Percentiles rank a stretch among this genome's conserved stretches.
Conservation (phyloP, 2,329 filamentous ascomycete species). For the Chaetomiaceae sp. region DNA sequence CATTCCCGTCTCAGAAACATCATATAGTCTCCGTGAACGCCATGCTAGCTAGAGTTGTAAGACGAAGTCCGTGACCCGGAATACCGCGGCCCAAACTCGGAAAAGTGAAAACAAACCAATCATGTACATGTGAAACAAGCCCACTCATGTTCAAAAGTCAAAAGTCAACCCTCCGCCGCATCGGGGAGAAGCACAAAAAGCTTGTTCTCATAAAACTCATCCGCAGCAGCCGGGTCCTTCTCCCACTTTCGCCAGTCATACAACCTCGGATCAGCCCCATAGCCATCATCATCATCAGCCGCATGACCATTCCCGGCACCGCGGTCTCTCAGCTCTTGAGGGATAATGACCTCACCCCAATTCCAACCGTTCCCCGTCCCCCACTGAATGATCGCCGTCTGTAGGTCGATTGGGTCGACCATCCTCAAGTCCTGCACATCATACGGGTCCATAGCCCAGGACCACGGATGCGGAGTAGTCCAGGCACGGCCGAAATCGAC, state of each 20-base stretch:
- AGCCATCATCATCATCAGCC: not conserved
- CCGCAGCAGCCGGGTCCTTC: not conserved
- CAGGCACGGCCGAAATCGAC: constrained; percentile 11
- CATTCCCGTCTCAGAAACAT: too few relatives aligned
- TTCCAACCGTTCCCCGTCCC: not conserved
- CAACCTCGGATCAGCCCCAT: not conserved
- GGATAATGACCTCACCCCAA: not conserved
- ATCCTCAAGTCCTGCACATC: not conserved
- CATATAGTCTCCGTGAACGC: too few relatives aligned
- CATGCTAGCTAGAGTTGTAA: too few relatives aligned
- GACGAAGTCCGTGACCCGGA: too few relatives aligned
- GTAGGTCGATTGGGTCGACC: not conserved
- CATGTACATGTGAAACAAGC: too few relatives aligned
- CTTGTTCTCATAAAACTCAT: not conserved
- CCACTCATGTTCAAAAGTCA: too few relatives aligned
- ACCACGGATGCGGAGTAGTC: constrained; percentile 5
- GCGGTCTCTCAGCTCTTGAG: not conserved
- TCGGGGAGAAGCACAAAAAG: too few relatives aligned
- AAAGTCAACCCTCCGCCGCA: too few relatives aligned
- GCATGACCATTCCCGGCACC: not conserved
- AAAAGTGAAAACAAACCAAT: too few relatives aligned
- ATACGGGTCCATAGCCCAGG: not conserved
- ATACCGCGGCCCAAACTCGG: too few relatives aligned
- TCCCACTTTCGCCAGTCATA: not conserved
- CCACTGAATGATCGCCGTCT: not conserved